A percentile compares a stretch with the other conserved stretches of the same genome.
These are phyloP conservation scores for Starmerella bombi DNA, from an alignment of 805 yeast species.

Conservation along the genomic window DNA sequence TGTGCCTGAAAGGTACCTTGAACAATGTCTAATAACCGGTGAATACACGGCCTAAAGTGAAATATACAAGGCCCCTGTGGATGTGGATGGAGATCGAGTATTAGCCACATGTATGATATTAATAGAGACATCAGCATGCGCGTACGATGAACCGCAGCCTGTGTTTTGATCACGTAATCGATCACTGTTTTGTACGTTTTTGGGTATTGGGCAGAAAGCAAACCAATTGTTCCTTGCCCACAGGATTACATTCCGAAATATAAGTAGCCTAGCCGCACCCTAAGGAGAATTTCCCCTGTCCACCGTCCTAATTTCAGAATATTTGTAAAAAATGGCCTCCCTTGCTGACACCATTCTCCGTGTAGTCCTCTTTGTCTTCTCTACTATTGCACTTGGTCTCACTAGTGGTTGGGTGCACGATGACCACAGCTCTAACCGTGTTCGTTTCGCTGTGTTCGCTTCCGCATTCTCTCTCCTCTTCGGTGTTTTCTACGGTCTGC, in stretches of 20 bases:
- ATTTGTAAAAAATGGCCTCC: slow-evolving; percentile 34
- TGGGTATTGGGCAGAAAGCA: slow-evolving; percentile 14
- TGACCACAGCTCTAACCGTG: slow-evolving; percentile 50
- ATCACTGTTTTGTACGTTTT: slow-evolving; percentile 11
- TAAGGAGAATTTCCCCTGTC: neutral
- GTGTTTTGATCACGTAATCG: slow-evolving; percentile 14
- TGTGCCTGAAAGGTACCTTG: no score
- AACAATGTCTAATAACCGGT: no score
- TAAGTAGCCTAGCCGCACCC: slow-evolving; percentile 15
- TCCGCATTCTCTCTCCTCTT: slow-evolving; percentile 76
- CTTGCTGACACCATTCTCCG: slow-evolving; percentile 71
- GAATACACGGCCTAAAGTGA: no score
- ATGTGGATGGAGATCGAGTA: no score
- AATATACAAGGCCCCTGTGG: no score
- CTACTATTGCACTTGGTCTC: slow-evolving; percentile 71
- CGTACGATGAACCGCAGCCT: neutral
- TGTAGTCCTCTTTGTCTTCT: slow-evolving; percentile 56
- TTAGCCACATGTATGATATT: no score
- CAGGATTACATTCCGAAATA: slow-evolving; percentile 7
- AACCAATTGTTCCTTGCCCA: slow-evolving; percentile 15
- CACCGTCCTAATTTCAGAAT: neutral
- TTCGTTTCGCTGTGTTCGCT: slow-evolving; percentile 76
- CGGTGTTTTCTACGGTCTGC: slow-evolving; percentile 62
- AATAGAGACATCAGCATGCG: no score
- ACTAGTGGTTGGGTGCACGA: slow-evolving; percentile 70